Percentiles rank a stretch among this genome's conserved stretches.
Conservation (phyloP, 129 eudicot species). For the Saposhnikovia divaricata region DNA sequence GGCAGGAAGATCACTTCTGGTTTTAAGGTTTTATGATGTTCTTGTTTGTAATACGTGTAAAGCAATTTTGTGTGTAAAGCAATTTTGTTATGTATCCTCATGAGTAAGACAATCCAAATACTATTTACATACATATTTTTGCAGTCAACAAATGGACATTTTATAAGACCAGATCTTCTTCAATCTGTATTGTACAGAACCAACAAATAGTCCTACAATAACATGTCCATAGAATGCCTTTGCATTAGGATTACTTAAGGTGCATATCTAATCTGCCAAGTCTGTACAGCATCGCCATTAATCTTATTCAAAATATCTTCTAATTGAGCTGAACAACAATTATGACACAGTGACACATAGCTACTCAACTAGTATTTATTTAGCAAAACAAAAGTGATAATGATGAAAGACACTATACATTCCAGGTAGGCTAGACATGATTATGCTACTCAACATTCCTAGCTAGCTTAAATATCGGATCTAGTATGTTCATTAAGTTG, state of each 20-base stretch:
- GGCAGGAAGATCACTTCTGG: slow-evolving; percentile 30
- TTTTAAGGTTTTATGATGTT: slow-evolving; percentile 35
- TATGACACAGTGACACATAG: too few species aligned
- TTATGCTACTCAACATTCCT: too few species aligned
- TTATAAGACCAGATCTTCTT: background rate
- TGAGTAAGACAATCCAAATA: background rate
- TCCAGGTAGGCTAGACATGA: background rate
- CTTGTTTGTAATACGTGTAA: slow-evolving; percentile 26
- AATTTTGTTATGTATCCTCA: background rate
- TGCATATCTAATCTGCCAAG: background rate
- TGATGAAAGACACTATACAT: background rate
- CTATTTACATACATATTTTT: background rate
- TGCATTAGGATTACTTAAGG: background rate
- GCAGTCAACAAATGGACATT: background rate
- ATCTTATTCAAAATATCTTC: too few species aligned
- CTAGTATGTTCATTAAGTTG: too few species aligned
- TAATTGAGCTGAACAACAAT: too few species aligned
- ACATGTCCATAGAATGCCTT: background rate
- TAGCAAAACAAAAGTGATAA: too few species aligned
- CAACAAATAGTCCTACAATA: background rate
- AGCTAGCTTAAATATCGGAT: too few species aligned
- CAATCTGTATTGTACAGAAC: background rate
- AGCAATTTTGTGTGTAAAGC: background rate
- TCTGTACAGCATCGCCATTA: background rate
- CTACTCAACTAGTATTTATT: too few species aligned